Evolutionary conservation across 2,329 filamentous ascomycete species (phyloP).

Genomic region (Pseudogymnoascus verrucosus): DNA sequence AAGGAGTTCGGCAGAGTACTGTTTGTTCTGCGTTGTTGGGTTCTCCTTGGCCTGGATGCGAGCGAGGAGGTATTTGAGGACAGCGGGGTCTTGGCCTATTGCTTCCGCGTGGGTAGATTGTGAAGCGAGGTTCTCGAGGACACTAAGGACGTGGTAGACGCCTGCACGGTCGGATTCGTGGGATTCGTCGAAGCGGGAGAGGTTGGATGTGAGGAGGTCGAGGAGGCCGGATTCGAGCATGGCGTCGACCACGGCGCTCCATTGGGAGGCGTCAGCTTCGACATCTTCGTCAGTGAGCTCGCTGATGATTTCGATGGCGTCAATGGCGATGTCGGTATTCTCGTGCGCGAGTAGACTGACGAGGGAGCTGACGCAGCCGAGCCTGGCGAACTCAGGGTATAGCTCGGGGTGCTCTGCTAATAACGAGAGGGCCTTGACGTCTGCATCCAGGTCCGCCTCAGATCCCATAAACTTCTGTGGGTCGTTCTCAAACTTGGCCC

Average conservation of each 20-base stretch:
- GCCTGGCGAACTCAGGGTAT: conserved; percentile 69
- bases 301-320: conserved; percentile 77
- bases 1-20: conserved; percentile 86
- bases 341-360: conserved; percentile 84
- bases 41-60: conserved; percentile 64
- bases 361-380: conserved; percentile 65
- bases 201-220: conserved; percentile 66
- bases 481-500: conserved; percentile 74
- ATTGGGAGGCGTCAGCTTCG: conserved; percentile 69
- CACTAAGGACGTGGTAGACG: conserved; percentile 74
- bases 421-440: conserved; percentile 80
- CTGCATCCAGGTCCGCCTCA: conserved; percentile 83
- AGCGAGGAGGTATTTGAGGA: conserved; percentile 70
- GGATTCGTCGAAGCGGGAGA: conserved; percentile 71
- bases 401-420: conserved; percentile 79
- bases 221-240: conserved; percentile 63
- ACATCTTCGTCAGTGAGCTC: conserved; percentile 95
- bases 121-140: conserved; percentile 81
- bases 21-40: conserved; percentile 78
- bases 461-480: conserved; percentile 75
- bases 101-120: conserved; percentile 59
- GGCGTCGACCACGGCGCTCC: conserved; percentile 65
- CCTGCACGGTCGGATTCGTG: conserved; percentile 69
- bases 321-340: conserved; percentile 94
- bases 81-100: conserved; percentile 58